Conservation (phyloP, 140 eudicot genomes). For the Ambrosia hybrid region DNA sequence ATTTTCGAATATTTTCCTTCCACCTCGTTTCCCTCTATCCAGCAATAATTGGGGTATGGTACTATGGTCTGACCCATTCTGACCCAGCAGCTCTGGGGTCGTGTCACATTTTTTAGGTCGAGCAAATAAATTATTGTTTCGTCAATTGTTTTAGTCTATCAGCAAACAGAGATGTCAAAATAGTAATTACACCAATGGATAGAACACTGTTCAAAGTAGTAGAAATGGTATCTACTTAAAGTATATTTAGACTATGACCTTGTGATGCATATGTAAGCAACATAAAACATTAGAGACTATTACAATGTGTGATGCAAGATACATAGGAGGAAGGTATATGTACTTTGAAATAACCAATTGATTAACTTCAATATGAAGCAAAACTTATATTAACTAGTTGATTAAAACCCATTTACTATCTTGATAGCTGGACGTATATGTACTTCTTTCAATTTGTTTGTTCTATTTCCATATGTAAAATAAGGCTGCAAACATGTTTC, state of each 20-base stretch:
- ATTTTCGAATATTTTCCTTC: too few relatives aligned
- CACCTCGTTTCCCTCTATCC: too few relatives aligned
- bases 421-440: constrained; percentile 3
- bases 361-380: not conserved
- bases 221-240: constrained; percentile 5
- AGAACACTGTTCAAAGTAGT: constrained; percentile 9
- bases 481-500: not conserved
- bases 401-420: not conserved
- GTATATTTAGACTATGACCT: constrained; percentile 14
- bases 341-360: not conserved
- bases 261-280: constrained; percentile 9
- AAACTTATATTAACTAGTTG: constrained; percentile 2
- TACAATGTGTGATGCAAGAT: constrained; percentile 10
- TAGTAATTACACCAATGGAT: constrained; percentile 8
- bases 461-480: not conserved
- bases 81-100: too few relatives aligned
- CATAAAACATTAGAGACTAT: constrained; percentile 1
- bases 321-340: constrained; percentile 2
- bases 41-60: too few relatives aligned
- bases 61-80: too few relatives aligned
- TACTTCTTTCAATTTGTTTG: constrained; percentile 8
- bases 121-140: constrained; percentile 4
- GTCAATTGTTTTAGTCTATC: constrained; percentile 5
- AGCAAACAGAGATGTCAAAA: not conserved
- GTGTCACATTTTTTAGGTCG: not conserved